These are phyloP conservation scores for Deakozyma indianensis DNA, from an alignment of 805 yeast genomes.

Conservation along the genomic window DNA sequence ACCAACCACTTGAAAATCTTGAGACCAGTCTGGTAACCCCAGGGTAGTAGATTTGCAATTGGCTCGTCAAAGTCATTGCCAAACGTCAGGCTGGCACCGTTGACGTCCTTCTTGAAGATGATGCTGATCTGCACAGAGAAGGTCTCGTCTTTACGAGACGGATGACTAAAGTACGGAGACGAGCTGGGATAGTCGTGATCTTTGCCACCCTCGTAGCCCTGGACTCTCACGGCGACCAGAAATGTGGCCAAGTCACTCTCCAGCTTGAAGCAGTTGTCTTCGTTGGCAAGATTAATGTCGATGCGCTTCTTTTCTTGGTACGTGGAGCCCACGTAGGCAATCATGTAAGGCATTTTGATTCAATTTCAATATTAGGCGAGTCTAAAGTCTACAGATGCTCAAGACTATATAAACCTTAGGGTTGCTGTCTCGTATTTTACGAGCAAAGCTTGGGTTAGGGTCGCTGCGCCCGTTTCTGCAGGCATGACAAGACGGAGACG, in stretches of 20 bases:
- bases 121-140: conserved; percentile 28
- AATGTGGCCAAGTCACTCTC: conserved; percentile 25
- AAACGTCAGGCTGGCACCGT: conserved; percentile 41
- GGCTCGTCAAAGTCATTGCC: conserved; percentile 59
- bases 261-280: conserved; percentile 24
- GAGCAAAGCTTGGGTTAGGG: no score
- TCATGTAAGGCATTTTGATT: conserved; percentile 5
- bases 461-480: no score
- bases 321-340: conserved; percentile 9
- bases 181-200: conserved; percentile 10
- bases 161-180: conserved; percentile 14
- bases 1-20: conserved; percentile 41
- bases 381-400: no score
- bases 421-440: no score
- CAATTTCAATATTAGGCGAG: no score
- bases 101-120: conserved; percentile 28
- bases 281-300: conserved; percentile 32
- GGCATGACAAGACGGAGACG: no score
- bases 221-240: conserved; percentile 27
- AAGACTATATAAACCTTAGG: no score
- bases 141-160: conserved; percentile 15
- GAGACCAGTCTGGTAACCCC: conserved; percentile 39
- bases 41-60: conserved; percentile 42
- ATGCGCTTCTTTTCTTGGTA: conserved; percentile 11
- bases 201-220: conserved; percentile 32